Conservation (phyloP, 1,284 basidiomycete species). For the Phylloporus sp. region DNA sequence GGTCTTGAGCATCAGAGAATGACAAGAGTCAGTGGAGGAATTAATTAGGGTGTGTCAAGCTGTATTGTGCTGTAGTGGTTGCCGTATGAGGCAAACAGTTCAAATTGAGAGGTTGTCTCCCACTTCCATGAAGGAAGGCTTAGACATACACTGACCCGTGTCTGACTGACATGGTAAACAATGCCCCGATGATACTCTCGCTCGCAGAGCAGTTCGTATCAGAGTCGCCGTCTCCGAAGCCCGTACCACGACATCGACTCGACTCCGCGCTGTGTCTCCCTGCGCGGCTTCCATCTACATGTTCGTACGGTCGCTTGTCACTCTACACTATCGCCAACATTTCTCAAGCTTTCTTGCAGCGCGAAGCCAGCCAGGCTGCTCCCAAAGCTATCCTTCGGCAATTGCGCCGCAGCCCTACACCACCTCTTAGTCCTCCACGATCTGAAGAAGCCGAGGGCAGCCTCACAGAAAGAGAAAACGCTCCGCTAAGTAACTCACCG, state of each 20-base stretch:
- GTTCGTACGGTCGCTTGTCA: slow-evolving; percentile 42
- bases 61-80: no score
- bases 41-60: no score
- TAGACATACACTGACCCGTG: no score
- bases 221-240: slow-evolving; percentile 14
- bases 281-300: slow-evolving; percentile 65
- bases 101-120: slow-evolving; percentile 13
- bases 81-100: slow-evolving; percentile 1
- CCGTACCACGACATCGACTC: slow-evolving; percentile 41
- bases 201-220: slow-evolving; percentile 42
- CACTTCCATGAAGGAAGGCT: slow-evolving; percentile 22
- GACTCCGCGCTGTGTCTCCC: slow-evolving; percentile 62
- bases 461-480: slow-evolving; percentile 27
- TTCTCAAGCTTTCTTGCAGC: slow-evolving; percentile 62
- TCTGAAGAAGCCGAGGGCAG: slow-evolving; percentile 21
- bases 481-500: slow-evolving; percentile 34
- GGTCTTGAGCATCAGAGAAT: slow-evolving; percentile 40
- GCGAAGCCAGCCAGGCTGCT: slow-evolving; percentile 63
- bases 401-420: slow-evolving; percentile 47
- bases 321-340: slow-evolving; percentile 23
- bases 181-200: slow-evolving; percentile 50
- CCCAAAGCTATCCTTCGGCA: slow-evolving; percentile 57
- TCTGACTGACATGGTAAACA: slow-evolving; percentile 52
- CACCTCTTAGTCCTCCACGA: slow-evolving; percentile 27
- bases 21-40: not conserved